A percentile compares a stretch with the other conserved stretches of the same genome.
Conservation (phyloP, 176 grass and related monocot genomes). For the Puccinellia tenuiflora region DNA sequence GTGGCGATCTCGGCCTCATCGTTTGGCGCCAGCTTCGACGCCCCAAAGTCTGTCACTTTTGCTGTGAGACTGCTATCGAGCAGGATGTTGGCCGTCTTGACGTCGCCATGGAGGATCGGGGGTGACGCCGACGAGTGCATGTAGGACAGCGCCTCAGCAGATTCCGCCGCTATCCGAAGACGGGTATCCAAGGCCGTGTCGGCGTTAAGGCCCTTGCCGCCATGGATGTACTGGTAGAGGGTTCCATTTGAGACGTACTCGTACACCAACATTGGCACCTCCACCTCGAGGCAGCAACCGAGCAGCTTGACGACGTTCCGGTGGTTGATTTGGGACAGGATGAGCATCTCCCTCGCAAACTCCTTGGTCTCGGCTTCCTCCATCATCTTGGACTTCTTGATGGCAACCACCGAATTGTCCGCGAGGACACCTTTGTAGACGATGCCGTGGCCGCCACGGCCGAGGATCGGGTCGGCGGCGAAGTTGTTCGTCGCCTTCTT, state of each 20-base stretch:
- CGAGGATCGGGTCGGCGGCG: no score
- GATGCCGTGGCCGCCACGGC: no score
- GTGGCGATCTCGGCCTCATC: background rate
- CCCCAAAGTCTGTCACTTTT: background rate
- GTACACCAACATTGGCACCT: constrained; percentile 46
- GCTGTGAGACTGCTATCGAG: background rate
- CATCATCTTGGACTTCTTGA: no score
- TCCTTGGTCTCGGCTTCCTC: constrained; percentile 23
- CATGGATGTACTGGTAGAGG: constrained; percentile 37
- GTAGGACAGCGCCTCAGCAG: background rate
- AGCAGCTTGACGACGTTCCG: constrained; percentile 43
- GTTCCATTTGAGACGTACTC: constrained; percentile 46
- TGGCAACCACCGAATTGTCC: no score
- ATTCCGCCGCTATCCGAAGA: background rate
- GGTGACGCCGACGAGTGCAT: background rate
- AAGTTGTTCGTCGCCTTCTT: constrained; percentile 52
- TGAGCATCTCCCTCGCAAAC: constrained; percentile 43
- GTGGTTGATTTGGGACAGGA: constrained; percentile 58
- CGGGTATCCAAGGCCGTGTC: background rate
- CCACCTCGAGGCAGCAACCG: constrained; percentile 51
- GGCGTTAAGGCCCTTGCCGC: background rate
- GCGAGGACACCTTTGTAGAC: no score
- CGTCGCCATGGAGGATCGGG: background rate
- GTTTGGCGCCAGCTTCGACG: background rate
- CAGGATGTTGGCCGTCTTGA: background rate